These are phyloP conservation scores for Ailanthus altissimus DNA, from an alignment of 345 rosid species.

Conservation along the genomic window DNA sequence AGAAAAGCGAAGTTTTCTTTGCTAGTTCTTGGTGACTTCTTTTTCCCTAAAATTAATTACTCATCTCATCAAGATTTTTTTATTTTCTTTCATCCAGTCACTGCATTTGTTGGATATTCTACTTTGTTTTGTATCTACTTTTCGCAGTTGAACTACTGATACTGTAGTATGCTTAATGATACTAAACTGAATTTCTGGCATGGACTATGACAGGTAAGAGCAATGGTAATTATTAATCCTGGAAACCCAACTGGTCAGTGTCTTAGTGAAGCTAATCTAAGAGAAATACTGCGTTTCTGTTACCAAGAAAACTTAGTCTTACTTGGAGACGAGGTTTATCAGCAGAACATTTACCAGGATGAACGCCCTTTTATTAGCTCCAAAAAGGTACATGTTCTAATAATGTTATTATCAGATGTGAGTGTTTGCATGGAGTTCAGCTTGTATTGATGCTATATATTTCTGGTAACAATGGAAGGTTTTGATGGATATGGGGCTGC, in stretches of 20 bases:
- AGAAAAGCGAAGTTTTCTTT: not conserved
- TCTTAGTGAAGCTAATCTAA: conserved; percentile 84
- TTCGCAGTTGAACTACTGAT: conserved; percentile 5
- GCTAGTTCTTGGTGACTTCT: conserved; percentile 15
- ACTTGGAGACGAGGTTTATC: conserved; percentile 98
- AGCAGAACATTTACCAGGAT: conserved; percentile 95
- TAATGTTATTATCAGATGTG: conserved; percentile 12
- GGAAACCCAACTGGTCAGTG: conserved; percentile 99
- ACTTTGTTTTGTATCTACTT: not conserved
- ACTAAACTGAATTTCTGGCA: conserved; percentile 12
- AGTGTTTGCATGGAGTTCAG: conserved; percentile 15
- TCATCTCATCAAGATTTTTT: conserved; percentile 1
- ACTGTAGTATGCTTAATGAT: not conserved
- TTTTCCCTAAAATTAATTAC: not conserved
- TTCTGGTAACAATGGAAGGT: conserved; percentile 44
- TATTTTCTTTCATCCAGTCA: conserved; percentile 11
- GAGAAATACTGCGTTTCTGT: conserved; percentile 81
- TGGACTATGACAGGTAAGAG: conserved; percentile 64
- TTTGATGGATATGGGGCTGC: conserved; percentile 88
- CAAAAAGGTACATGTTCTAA: conserved; percentile 57
- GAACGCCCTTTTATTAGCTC: conserved; percentile 93
- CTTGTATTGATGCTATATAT: conserved; percentile 12
- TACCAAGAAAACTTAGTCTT: conserved; percentile 73
- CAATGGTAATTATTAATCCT: conserved; percentile 98
- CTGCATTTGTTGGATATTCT: not conserved